These are phyloP conservation scores for Alternaria incomplexa DNA, from an alignment of 2,329 filamentous ascomycete species.

Conservation along the genomic window DNA sequence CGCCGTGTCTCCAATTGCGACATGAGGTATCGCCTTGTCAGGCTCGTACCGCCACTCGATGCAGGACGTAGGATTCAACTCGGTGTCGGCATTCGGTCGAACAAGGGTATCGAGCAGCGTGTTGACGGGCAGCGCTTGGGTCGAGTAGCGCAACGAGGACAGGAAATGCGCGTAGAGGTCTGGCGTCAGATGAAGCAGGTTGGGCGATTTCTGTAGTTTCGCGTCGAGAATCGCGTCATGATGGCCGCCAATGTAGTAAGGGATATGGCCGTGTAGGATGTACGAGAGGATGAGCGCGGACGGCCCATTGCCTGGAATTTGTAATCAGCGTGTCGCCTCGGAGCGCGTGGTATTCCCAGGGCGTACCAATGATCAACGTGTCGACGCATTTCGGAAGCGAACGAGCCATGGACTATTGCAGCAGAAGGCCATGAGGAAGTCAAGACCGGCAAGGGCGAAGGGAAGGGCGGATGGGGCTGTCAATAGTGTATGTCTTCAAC, in stretches of 20 bases:
- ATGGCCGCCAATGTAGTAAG: slow-evolving; percentile 63
- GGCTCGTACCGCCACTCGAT: slow-evolving; percentile 61
- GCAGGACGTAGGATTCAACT: slow-evolving; percentile 59
- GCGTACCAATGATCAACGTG: slow-evolving; percentile 49
- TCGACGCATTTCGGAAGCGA: slow-evolving; percentile 47
- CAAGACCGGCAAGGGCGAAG: slow-evolving; percentile 7
- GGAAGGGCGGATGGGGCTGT: slow-evolving; percentile 18
- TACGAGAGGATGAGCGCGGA: slow-evolving; percentile 68
- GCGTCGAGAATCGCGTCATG: slow-evolving; percentile 63
- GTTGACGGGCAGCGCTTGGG: slow-evolving; percentile 66
- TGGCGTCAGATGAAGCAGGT: slow-evolving; percentile 57
- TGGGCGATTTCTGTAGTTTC: slow-evolving; percentile 57
- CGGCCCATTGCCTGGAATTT: slow-evolving; percentile 62
- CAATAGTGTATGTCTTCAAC: slow-evolving; percentile 37
- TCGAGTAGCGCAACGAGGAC: slow-evolving; percentile 66
- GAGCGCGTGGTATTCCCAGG: background rate
- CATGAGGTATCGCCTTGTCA: slow-evolving; percentile 58
- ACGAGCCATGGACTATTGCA: slow-evolving; percentile 46
- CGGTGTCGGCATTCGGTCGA: slow-evolving; percentile 64
- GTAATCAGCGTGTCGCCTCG: slow-evolving; percentile 29
- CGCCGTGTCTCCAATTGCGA: slow-evolving; percentile 60
- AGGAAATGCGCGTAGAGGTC: slow-evolving; percentile 65
- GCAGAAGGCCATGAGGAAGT: slow-evolving; percentile 40
- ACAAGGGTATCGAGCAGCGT: slow-evolving; percentile 65
- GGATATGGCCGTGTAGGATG: slow-evolving; percentile 66